Base-by-base conservation (phyloP, 1,139 yeast genomes). In the Hyphopichia wangnamkhiaoensis region DNA sequence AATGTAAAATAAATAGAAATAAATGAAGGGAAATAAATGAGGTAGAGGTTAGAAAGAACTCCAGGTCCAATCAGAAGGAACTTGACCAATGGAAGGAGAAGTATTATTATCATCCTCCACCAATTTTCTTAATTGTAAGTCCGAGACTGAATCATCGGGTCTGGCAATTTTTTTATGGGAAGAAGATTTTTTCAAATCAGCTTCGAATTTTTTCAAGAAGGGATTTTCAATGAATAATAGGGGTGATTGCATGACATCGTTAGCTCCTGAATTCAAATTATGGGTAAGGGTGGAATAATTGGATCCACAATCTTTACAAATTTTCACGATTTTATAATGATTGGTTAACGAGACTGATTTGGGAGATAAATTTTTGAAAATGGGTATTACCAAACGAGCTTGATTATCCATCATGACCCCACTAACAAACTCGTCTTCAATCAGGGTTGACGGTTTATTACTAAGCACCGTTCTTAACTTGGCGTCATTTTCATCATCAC, bases 51-150 rank as follows among this genome's bases (percentile, higher is more conserved):
- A 71, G 46, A 71, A 71, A 3, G 75, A 68, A 48, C 75, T 69
- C 76, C 77, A 71, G 24, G 64, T 65, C 77, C 77, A 71, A 49
- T 71, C 76, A 20, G 58, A 52, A 1, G 70, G 68, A 9, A 63
- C 63, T 14, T 31, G 34, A 4, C 34, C 28, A 16, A 35, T 19
- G n/a, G 34, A 30, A 9, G 27, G 39, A 36, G n/a, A 49, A 38
- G 31, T 47, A 44, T n/a, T 19, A 19, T 30, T 16, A 18, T 16
- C 3, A 8, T 25, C n/a, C n/a, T 19, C 48, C 41, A 21, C 24
- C 24, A 21, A 10, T 7, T 7, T 21, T 7, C 7, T 21, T 21
- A 21, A n/a, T n/a, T n/a, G n/a, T n/a, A n/a, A n/a, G n/a, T n/a
- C n/a, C n/a, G n/a, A n/a, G n/a, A n/a, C n/a, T n/a, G n/a, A n/a